Base-by-base conservation (phyloP, 2,329 filamentous ascomycete species). In the Neoscytalidium dimidiatum region DNA sequence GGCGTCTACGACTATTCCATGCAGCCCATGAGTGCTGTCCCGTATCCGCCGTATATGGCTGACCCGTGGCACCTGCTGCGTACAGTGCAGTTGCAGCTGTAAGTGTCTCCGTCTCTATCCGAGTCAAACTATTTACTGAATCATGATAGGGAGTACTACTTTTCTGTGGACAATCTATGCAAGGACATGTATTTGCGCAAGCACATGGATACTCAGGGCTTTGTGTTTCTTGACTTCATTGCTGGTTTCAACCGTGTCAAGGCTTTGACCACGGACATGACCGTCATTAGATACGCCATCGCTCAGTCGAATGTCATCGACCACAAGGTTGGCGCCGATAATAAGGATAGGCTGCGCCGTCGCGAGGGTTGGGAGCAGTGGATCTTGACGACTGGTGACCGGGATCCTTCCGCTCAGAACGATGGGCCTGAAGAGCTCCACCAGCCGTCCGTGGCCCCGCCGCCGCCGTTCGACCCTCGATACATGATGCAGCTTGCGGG, bases 161-260 rank as follows among this genome's bases (percentile, higher is more conserved):
- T 99, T 80, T 98, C 94, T 0, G 86, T 97, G 29, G 92, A 97
- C 73, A 99, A 99, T 75, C 84, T 98, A 57, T 91, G 92, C 84
- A 97, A 97, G 79, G 95, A 99, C 73, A 84, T 92, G 73, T 98
- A 88, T 78, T 84, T 99, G 66, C 90, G 95, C 65, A 89, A 87
- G 72, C 89, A 94, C 71, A 98, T 99, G 95, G 94, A 99, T 75
- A 92, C 91, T 0, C 92, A 98, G 76, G 95, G 95, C 19, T 98
- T 94, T 73, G 94, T 97, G 14, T 88, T 88, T 58, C 81, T 99
- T 60, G 84, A 85, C 35, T 86, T 97, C 66, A 90, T 99, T 70
- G 86, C 90, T 23, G 85, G 84, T n/a, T 99, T 99, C 83, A 92
- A 92, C 77, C 90, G 95, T 66, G 90, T 96, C 74, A 89, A 89